These are phyloP conservation scores for Fusarium sp. DNA, from an alignment of 2,329 filamentous ascomycete species.

Conservation along the genomic window DNA sequence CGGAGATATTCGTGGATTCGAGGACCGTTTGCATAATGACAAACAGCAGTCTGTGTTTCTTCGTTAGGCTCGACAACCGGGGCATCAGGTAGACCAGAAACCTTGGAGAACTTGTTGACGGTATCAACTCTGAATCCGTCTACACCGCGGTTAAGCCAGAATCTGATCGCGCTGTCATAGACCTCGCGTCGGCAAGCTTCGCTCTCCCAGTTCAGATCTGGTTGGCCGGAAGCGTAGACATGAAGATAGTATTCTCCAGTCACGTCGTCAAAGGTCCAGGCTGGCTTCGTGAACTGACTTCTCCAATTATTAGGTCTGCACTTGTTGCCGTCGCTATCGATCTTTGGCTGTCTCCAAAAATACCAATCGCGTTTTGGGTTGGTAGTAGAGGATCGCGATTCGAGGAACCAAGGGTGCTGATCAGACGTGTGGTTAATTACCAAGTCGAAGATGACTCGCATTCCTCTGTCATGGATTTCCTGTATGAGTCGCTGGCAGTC, in stretches of 20 bases:
- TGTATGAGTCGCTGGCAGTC: constrained; percentile 30
- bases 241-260: constrained; percentile 81
- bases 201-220: constrained; percentile 84
- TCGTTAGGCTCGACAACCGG: constrained; percentile 60
- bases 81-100: constrained; percentile 66
- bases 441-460: constrained; percentile 32
- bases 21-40: constrained; percentile 73
- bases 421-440: constrained; percentile 37
- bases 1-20: constrained; percentile 73
- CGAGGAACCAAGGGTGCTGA: constrained; percentile 33
- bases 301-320: constrained; percentile 81
- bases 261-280: constrained; percentile 76
- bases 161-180: constrained; percentile 76
- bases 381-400: constrained; percentile 22
- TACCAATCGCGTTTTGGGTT: neutral
- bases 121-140: constrained; percentile 79
- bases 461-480: constrained; percentile 24
- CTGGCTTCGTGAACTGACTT: constrained; percentile 68
- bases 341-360: constrained; percentile 54
- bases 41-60: constrained; percentile 61
- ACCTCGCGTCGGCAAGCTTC: constrained; percentile 73
- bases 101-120: constrained; percentile 78
- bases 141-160: constrained; percentile 80
- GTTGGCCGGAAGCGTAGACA: constrained; percentile 79
- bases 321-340: constrained; percentile 64